phyloP scores from a whole-genome alignment of 768 basidiomycete genomes.

The Hypholoma fasciculare region DNA sequence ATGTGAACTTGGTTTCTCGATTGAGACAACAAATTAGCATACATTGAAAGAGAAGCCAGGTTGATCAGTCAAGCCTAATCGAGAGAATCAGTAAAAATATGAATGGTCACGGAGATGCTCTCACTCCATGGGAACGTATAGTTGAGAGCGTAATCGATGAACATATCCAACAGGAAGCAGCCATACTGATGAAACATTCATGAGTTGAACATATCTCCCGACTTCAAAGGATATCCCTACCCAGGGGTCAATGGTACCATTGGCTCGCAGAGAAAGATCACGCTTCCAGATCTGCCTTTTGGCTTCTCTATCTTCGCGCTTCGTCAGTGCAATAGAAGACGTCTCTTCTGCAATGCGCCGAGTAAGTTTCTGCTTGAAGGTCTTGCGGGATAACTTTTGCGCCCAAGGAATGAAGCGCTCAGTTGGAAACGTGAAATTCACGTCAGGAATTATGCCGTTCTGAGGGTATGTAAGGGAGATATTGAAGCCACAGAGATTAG shows the following conservation, averaged over 20 bases:
- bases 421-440: slow-evolving; percentile 33
- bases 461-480: slow-evolving; percentile 73
- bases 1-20: neutral
- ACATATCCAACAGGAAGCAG: slow-evolving; percentile 63
- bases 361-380: slow-evolving; percentile 18
- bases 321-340: neutral
- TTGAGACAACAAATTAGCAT: neutral
- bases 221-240: slow-evolving; percentile 24
- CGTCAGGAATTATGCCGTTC: slow-evolving; percentile 45
- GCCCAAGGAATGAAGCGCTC: slow-evolving; percentile 33
- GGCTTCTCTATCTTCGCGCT: slow-evolving; percentile 21
- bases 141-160: slow-evolving; percentile 72
- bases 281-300: slow-evolving; percentile 41
- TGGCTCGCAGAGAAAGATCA: slow-evolving; percentile 45
- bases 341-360: slow-evolving; percentile 18
- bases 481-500: slow-evolving; percentile 62
- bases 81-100: neutral
- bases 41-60: slow-evolving; percentile 41
- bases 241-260: slow-evolving; percentile 59
- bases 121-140: slow-evolving; percentile 66
- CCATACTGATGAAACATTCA: slow-evolving; percentile 44
- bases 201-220: neutral
- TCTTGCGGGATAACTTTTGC: slow-evolving; percentile 22
- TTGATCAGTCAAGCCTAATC: slow-evolving; percentile 25
- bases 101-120: slow-evolving; percentile 12